Conservation (phyloP, 352 stramenopile genomes). For the Pythium utonaiense region DNA sequence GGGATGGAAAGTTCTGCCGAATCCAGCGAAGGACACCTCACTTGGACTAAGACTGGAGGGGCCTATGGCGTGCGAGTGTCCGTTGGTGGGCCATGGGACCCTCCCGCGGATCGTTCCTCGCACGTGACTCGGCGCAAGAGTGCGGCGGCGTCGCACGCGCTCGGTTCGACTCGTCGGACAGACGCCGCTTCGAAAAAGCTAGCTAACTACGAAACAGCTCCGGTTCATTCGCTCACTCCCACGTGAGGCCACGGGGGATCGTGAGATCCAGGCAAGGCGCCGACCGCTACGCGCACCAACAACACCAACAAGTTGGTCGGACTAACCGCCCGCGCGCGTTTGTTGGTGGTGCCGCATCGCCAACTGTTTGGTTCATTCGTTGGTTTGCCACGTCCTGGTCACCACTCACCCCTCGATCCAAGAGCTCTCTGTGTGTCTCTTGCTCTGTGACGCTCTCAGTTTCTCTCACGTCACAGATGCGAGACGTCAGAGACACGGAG, state of each 20-base stretch:
- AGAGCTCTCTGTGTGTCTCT: background rate
- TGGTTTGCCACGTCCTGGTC: background rate
- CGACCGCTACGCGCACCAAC: too few species aligned
- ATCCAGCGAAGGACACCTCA: background rate
- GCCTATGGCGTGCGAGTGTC: background rate
- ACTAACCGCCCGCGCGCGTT: background rate
- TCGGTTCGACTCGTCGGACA: background rate
- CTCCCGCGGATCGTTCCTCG: background rate
- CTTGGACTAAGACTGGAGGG: background rate
- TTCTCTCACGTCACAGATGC: conserved; percentile 5
- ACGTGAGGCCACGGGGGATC: background rate
- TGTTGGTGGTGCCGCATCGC: background rate
- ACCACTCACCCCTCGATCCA: background rate
- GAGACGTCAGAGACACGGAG: conserved; percentile 15
- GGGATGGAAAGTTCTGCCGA: conserved; percentile 21
- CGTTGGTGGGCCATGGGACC: background rate
- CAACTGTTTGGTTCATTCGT: background rate
- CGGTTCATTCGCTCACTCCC: background rate
- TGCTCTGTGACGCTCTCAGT: too few species aligned
- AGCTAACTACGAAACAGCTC: background rate
- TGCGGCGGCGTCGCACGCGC: background rate
- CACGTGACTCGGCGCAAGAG: background rate
- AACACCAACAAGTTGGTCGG: background rate
- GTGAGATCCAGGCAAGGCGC: background rate
- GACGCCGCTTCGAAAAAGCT: conserved; percentile 4